These are phyloP conservation scores for Berberis vulgaris DNA, from an alignment of 164 flowering plant species.

Conservation along the genomic window DNA sequence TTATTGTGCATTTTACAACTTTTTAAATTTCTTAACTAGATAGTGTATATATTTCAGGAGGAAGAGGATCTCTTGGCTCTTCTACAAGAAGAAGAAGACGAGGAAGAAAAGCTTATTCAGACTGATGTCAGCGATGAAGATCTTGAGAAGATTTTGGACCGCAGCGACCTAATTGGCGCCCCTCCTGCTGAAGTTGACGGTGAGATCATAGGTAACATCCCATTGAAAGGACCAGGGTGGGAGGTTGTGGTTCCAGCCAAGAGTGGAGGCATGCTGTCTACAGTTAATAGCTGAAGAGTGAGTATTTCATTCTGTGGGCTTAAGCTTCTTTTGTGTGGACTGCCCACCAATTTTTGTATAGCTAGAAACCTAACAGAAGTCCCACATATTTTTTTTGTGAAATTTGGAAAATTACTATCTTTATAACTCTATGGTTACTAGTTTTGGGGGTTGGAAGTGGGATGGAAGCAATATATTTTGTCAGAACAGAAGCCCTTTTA, in stretches of 20 bases:
- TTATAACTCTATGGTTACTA: no score
- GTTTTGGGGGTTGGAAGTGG: no score
- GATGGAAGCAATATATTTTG: no score
- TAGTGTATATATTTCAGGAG: constrained; percentile 17
- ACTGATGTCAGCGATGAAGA: constrained; percentile 74
- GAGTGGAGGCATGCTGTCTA: constrained; percentile 69
- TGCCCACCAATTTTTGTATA: no score
- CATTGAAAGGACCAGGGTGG: constrained; percentile 98
- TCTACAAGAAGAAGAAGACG: constrained; percentile 61
- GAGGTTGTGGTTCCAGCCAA: constrained; percentile 75
- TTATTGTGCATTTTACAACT: no score
- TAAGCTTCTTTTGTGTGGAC: no score
- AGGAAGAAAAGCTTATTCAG: constrained; percentile 77
- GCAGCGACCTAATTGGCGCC: constrained; percentile 50
- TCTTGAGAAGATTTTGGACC: constrained; percentile 68
- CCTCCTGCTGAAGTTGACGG: constrained; percentile 11
- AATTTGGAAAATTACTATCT: no score
- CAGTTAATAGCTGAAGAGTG: constrained; percentile 39
- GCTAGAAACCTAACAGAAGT: no score
- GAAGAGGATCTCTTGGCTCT: constrained; percentile 72
- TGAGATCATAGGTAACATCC: constrained; percentile 15
- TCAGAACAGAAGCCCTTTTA: no score
- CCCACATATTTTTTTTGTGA: no score
- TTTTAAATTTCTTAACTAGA: no score
- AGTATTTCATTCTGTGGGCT: no score